phyloP scores from a whole-genome alignment of 495 filamentous ascomycete species.

The Aspergillus egyptiacus region DNA sequence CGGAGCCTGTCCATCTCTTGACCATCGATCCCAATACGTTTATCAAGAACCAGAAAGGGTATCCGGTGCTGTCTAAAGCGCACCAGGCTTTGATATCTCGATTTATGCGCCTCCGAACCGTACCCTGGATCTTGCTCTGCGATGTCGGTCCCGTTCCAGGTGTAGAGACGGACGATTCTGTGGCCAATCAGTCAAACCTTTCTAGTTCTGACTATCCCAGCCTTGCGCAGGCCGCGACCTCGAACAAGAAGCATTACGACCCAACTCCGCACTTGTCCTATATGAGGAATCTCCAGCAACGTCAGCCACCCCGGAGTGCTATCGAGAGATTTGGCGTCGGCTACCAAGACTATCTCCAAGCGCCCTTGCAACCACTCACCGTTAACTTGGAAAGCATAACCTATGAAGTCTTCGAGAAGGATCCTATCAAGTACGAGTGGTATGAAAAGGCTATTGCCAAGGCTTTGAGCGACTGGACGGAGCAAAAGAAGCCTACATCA shows the following conservation, averaged over 20 bases:
- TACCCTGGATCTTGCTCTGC: conserved; percentile 75
- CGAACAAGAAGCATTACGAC: conserved; percentile 48
- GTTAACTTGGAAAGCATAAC: conserved; percentile 96
- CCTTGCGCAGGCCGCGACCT: conserved; percentile 53
- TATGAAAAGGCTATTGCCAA: conserved; percentile 81
- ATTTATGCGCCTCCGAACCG: conserved; percentile 74
- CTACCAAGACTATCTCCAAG: conserved; percentile 93
- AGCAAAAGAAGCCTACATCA: conserved; percentile 63
- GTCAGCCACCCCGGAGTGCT: conserved; percentile 59
- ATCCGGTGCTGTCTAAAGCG: conserved; percentile 72
- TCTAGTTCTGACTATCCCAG: conserved; percentile 57
- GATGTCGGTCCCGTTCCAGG: conserved; percentile 66
- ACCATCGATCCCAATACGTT: conserved; percentile 63
- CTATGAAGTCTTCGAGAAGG: conserved; percentile 98
- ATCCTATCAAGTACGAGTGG: conserved; percentile 95
- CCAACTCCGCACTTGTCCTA: conserved; percentile 70
- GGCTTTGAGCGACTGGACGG: conserved; percentile 75
- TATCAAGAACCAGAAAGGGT: conserved; percentile 68
- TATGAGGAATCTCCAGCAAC: conserved; percentile 73
- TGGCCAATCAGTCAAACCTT: conserved; percentile 27
- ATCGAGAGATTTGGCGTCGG: conserved; percentile 68
- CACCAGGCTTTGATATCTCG: conserved; percentile 74
- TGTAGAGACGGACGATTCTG: conserved; percentile 36
- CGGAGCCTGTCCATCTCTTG: conserved; percentile 81
- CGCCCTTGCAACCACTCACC: conserved; percentile 86